phyloP scores from a whole-genome alignment of 139 green algal species.

The Spirogloea muscicola region DNA sequence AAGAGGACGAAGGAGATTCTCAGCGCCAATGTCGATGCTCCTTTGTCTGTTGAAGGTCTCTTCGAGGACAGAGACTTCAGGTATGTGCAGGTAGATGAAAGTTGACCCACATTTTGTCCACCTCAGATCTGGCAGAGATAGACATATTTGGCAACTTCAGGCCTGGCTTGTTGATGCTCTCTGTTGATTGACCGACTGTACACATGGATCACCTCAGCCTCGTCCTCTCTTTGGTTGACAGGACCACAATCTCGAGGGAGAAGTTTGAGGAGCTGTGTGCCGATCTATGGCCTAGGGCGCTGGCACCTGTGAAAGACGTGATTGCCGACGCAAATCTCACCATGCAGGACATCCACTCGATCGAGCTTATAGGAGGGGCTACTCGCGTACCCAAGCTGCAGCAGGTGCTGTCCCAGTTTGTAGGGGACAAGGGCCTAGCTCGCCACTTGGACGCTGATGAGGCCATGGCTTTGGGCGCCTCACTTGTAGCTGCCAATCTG shows the following conservation, averaged over 20 bases:
- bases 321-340: slow-evolving; percentile 72
- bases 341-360: slow-evolving; percentile 57
- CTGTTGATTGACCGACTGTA: too few species aligned
- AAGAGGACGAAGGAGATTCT: slow-evolving; percentile 94
- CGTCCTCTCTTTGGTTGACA: too few species aligned
- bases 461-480: slow-evolving; percentile 84
- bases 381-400: slow-evolving; percentile 35
- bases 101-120: too few species aligned
- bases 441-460: slow-evolving; percentile 96
- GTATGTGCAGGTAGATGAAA: too few species aligned
- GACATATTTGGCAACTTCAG: too few species aligned
- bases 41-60: slow-evolving; percentile 86
- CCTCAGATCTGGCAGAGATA: too few species aligned
- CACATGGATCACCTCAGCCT: too few species aligned
- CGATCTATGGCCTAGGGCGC: slow-evolving; percentile 67
- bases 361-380: slow-evolving; percentile 47
- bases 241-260: slow-evolving; percentile 53
- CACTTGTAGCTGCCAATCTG: slow-evolving; percentile 92
- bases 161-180: too few species aligned
- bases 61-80: slow-evolving; percentile 83
- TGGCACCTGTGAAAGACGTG: slow-evolving; percentile 60
- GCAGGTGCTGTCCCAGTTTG: slow-evolving; percentile 63
- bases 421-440: slow-evolving; percentile 60
- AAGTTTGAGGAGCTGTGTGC: slow-evolving; percentile 77
- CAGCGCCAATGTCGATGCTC: slow-evolving; percentile 84